Conservation (phyloP, 805 yeast genomes). For the Candida ovalis region DNA sequence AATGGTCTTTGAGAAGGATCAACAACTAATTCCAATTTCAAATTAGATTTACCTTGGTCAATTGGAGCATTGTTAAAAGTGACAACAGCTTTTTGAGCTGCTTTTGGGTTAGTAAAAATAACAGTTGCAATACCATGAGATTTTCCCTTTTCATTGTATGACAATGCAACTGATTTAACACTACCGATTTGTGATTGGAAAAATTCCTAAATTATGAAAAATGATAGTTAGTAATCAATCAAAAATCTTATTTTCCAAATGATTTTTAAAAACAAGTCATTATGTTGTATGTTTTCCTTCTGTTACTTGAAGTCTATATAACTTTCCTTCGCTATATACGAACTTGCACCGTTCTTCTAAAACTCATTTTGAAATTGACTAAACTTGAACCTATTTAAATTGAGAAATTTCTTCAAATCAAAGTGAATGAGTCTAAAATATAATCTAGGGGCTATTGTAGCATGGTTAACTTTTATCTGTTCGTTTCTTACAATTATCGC, state of each 20-base stretch:
- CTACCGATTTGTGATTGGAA: conserved; percentile 86
- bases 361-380: background rate
- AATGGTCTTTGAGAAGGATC: conserved; percentile 80
- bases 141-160: conserved; percentile 83
- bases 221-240: conserved; percentile 2
- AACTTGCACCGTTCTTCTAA: background rate
- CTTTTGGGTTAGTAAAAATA: conserved; percentile 62
- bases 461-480: background rate
- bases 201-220: conserved; percentile 60
- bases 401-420: background rate
- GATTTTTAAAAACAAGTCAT: background rate
- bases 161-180: conserved; percentile 62
- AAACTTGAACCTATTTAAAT: background rate
- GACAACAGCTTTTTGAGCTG: conserved; percentile 75
- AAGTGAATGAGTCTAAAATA: background rate
- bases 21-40: conserved; percentile 76
- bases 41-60: conserved; percentile 75
- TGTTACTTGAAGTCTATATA: background rate
- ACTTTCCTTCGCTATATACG: background rate
- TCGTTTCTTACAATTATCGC: background rate
- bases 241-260: too few relatives aligned
- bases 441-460: too few relatives aligned
- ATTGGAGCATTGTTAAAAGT: conserved; percentile 91
- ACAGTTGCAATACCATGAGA: conserved; percentile 92
- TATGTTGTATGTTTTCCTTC: background rate